Percentiles rank a stretch among this genome's conserved stretches.
Evolutionary conservation across 495 filamentous ascomycete genomes (phyloP).

Genomic region (Penicillium bialowiezense): DNA sequence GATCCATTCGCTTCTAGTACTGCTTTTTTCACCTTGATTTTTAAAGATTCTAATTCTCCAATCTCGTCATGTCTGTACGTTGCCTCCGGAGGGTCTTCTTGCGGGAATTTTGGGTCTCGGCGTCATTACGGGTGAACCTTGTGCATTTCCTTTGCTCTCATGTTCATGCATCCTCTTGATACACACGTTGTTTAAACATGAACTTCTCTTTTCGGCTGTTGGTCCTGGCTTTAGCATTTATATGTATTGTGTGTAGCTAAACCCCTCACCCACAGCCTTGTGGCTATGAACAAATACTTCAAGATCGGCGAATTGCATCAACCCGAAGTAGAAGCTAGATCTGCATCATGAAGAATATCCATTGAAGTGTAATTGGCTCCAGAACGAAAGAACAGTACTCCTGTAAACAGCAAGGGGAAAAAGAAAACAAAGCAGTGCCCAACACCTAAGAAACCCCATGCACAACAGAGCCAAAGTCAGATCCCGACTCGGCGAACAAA

Average conservation of each 20-base stretch:
- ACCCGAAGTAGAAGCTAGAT: no score
- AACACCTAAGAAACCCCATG: conserved; percentile 15
- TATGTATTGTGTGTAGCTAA: no score
- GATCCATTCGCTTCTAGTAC: conserved; percentile 8
- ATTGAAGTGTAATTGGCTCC: no score
- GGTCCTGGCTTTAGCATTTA: no score
- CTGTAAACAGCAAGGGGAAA: conserved; percentile 4
- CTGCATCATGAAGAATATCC: neutral
- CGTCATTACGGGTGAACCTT: neutral
- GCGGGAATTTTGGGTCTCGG: conserved; percentile 3
- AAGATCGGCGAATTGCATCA: no score
- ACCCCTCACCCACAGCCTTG: neutral
- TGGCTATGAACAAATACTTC: neutral
- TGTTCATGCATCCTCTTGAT: neutral
- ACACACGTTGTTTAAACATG: neutral
- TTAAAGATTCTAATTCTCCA: neutral
- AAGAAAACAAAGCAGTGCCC: conserved; percentile 5
- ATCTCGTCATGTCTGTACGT: neutral
- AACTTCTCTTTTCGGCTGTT: neutral
- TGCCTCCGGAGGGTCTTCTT: neutral
- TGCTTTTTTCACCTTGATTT: no score
- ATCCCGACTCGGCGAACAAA: neutral
- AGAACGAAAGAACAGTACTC: no score
- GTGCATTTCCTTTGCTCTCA: neutral
- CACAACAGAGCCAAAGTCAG: conserved; percentile 4